A percentile compares a stretch with the other conserved stretches of the same genome.
These are phyloP conservation scores for Aspergillus ibericus DNA, from an alignment of 2,329 filamentous ascomycete genomes.

Conservation along the genomic window DNA sequence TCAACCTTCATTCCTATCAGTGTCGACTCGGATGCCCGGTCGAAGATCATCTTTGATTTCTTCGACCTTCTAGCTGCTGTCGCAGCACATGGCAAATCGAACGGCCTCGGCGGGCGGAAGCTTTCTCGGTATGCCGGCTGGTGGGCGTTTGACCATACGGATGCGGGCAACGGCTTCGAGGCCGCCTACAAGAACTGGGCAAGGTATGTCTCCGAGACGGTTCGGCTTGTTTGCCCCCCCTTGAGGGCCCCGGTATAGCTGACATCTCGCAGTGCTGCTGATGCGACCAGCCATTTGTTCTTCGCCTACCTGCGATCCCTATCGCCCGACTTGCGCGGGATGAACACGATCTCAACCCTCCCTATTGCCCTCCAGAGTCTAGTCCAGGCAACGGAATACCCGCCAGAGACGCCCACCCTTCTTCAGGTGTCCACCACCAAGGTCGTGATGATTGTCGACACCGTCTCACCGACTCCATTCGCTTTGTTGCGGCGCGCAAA, in stretches of 20 bases:
- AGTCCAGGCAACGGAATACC: conserved; percentile 90
- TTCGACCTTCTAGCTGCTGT: conserved; percentile 91
- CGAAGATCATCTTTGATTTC: conserved; percentile 91
- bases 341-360: conserved; percentile 78
- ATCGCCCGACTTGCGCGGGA: conserved; percentile 70
- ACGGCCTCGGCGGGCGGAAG: conserved; percentile 90
- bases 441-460: conserved; percentile 95
- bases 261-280: conserved; percentile 67
- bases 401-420: conserved; percentile 73
- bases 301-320: conserved; percentile 94
- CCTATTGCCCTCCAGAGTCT: conserved; percentile 90
- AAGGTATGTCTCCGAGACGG: conserved; percentile 54
- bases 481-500: conserved; percentile 84
- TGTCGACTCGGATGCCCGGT: conserved; percentile 80
- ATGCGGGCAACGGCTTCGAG: conserved; percentile 88
- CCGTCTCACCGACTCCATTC: conserved; percentile 92
- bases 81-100: conserved; percentile 88
- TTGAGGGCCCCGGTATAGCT: conserved; percentile 25
- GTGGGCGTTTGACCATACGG: conserved; percentile 95
- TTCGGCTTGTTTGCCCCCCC: background rate
- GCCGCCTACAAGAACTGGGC: conserved; percentile 89
- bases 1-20: conserved; percentile 94
- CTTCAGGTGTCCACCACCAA: conserved; percentile 80
- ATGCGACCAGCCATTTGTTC: conserved; percentile 95
- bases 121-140: conserved; percentile 93